phyloP scores from a whole-genome alignment of 305 asterid species.

The Petunia hybrid region DNA sequence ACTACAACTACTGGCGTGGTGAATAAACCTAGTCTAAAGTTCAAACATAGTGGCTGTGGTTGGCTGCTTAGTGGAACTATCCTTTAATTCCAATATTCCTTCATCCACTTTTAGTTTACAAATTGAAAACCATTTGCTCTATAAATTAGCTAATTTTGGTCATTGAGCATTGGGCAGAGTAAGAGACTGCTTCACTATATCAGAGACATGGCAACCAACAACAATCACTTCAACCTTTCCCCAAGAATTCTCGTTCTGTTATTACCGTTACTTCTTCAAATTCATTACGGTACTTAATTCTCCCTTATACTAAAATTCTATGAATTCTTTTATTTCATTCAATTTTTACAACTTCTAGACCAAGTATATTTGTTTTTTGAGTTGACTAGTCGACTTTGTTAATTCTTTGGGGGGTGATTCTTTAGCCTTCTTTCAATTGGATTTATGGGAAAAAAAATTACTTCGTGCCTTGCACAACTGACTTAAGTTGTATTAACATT shows the following conservation, averaged over 20 bases:
- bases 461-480: no score
- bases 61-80: conserved; percentile 30
- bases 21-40: conserved; percentile 34
- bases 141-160: not conserved
- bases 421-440: no score
- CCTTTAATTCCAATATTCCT: conserved; percentile 1
- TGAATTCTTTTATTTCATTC: not conserved
- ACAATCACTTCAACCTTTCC: not conserved
- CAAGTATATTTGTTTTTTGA: not conserved
- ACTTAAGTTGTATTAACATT: no score
- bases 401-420: no score
- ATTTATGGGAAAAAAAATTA: no score
- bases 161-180: conserved; percentile 2
- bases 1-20: conserved; percentile 29
- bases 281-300: conserved; percentile 47
- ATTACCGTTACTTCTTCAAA: conserved; percentile 58
- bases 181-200: not conserved
- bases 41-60: conserved; percentile 35
- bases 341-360: not conserved
- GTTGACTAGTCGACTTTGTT: no score
- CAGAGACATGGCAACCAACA: conserved; percentile 45
- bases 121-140: not conserved
- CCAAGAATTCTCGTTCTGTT: conserved; percentile 48
- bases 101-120: not conserved
- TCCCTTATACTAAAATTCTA: not conserved